These are phyloP conservation scores for Fusarium begoniae DNA, from an alignment of 2,329 filamentous ascomycete genomes.

Conservation along the genomic window DNA sequence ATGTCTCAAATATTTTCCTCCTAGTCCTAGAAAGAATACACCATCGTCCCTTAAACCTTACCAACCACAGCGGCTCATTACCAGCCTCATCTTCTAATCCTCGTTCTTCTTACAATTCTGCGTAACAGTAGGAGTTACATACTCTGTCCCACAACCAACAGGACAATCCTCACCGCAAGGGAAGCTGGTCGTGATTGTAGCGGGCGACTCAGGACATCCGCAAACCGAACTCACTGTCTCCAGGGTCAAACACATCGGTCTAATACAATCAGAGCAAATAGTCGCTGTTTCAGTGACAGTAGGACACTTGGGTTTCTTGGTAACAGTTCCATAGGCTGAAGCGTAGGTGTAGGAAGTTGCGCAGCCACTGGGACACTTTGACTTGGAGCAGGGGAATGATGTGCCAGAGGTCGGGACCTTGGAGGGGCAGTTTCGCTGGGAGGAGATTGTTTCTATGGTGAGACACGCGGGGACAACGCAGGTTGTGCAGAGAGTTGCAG, in stretches of 20 bases:
- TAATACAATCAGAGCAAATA: constrained; percentile 48
- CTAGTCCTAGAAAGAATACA: background rate
- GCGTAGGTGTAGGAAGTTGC: constrained; percentile 37
- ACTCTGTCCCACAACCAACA: constrained; percentile 45
- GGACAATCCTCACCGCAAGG: constrained; percentile 40
- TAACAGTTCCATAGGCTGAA: constrained; percentile 24
- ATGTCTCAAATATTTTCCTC: background rate
- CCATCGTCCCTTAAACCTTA: background rate
- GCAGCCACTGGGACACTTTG: constrained; percentile 38
- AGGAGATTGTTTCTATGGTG: constrained; percentile 44
- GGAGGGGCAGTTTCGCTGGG: constrained; percentile 43
- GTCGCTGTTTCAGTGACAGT: constrained; percentile 46
- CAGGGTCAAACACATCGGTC: constrained; percentile 44
- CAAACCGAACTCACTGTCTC: constrained; percentile 46
- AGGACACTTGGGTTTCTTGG: constrained; percentile 41
- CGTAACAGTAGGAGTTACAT: constrained; percentile 36
- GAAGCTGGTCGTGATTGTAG: constrained; percentile 44
- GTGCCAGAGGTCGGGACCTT: constrained; percentile 41
- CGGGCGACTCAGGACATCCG: constrained; percentile 44
- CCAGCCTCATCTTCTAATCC: background rate
- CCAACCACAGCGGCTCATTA: background rate
- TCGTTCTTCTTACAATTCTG: constrained; percentile 23
- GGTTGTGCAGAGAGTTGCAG: constrained; percentile 46
- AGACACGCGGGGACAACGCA: constrained; percentile 47
- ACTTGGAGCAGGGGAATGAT: constrained; percentile 36